These are phyloP conservation scores for Dipteronia dyeriana DNA, from an alignment of 345 rosid genomes.

Conservation along the genomic window DNA sequence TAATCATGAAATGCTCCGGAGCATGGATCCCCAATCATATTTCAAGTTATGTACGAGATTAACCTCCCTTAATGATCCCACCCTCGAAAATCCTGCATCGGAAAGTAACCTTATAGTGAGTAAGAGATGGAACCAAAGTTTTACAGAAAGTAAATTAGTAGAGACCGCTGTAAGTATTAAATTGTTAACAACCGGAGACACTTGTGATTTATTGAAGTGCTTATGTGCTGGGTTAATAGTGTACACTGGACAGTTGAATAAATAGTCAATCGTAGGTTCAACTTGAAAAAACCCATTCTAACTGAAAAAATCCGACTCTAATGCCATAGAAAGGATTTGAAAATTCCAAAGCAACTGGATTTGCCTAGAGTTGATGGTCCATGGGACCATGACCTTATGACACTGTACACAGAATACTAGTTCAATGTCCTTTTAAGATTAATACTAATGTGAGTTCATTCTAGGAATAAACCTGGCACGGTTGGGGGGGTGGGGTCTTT, in stretches of 20 bases:
- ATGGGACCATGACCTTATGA: not conserved
- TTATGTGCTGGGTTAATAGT: not conserved
- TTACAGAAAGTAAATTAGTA: not conserved
- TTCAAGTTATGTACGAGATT: not conserved
- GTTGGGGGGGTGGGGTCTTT: no score
- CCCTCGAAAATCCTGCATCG: slow-evolving; percentile 24
- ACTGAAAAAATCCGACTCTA: not conserved
- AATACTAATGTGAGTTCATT: no score
- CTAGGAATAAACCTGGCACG: no score
- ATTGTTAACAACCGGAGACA: not conserved
- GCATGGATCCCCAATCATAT: slow-evolving; percentile 15
- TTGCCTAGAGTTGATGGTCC: not conserved
- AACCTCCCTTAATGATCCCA: slow-evolving; percentile 22
- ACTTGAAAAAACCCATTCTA: no score
- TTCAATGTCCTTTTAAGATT: no score
- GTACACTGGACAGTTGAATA: not conserved
- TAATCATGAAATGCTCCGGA: not conserved
- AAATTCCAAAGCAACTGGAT: not conserved
- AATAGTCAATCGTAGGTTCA: no score
- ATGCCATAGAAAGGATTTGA: not conserved
- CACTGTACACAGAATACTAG: no score
- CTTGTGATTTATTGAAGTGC: not conserved
- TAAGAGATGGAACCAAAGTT: not conserved
- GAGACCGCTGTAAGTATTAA: not conserved
- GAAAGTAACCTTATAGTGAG: slow-evolving; percentile 10